Evolutionary conservation across 805 yeast species (phyloP).

Genomic region (Blastobotrys attinorum): DNA sequence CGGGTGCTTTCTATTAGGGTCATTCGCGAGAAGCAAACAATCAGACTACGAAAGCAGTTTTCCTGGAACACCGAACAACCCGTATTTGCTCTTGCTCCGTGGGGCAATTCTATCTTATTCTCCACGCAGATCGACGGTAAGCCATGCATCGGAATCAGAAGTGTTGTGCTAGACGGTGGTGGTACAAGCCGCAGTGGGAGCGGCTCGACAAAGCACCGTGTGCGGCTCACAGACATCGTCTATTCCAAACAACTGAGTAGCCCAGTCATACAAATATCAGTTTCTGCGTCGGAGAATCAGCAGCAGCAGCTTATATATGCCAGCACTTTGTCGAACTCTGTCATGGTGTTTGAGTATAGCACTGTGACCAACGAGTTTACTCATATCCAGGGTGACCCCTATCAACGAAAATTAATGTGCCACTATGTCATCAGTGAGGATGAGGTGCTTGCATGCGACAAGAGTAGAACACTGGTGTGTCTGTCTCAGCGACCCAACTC

Average conservation of each 20-base stretch:
- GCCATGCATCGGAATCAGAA: too few species aligned
- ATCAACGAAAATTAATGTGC: slow-evolving; percentile 1
- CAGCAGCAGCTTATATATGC: slow-evolving; percentile 5
- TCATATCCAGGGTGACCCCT: slow-evolving; percentile 1
- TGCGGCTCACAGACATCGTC: too few species aligned
- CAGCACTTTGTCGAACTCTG: slow-evolving; percentile 8
- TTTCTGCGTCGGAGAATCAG: too few species aligned
- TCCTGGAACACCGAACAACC: slow-evolving; percentile 5
- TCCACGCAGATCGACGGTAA: too few species aligned
- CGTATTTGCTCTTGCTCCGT: slow-evolving; percentile 5
- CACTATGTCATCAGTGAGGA: slow-evolving; percentile 1
- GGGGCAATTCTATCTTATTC: too few species aligned
- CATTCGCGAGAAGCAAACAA: too few species aligned
- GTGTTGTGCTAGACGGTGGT: too few species aligned
- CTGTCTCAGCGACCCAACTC: too few species aligned
- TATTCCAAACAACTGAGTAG: too few species aligned
- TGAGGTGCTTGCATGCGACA: slow-evolving; percentile 8
- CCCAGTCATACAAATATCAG: too few species aligned
- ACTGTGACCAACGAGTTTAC: slow-evolving; percentile 1
- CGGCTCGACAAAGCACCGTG: too few species aligned
- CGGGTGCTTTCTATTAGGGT: slow-evolving; percentile 6
- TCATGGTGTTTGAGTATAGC: slow-evolving; percentile 5
- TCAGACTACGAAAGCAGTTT: slow-evolving; percentile 8
- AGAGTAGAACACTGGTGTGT: neutral
- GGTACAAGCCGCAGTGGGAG: too few species aligned